Conservation (phyloP, 768 basidiomycete species). For the Kondoa malvinella region DNA sequence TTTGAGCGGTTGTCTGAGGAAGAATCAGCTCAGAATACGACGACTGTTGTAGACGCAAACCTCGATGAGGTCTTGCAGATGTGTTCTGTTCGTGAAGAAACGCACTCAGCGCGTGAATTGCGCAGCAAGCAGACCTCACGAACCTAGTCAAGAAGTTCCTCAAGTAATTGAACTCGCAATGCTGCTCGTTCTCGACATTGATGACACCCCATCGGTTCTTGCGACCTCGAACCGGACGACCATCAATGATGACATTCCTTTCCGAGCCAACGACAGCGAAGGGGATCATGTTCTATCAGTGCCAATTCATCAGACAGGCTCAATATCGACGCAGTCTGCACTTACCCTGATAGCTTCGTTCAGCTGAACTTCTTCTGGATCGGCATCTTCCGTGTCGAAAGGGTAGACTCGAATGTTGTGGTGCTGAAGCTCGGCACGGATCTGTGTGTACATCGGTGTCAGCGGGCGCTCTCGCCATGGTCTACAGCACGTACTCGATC, state of each 20-base stretch:
- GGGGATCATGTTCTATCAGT: slow-evolving; percentile 65
- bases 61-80: slow-evolving; percentile 94
- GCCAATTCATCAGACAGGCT: neutral
- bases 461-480: neutral
- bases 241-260: slow-evolving; percentile 83
- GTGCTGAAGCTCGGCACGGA: slow-evolving; percentile 77
- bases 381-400: slow-evolving; percentile 88
- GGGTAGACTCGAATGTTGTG: slow-evolving; percentile 90
- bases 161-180: slow-evolving; percentile 96
- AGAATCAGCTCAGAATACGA: neutral
- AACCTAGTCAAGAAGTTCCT: slow-evolving; percentile 88
- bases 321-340: neutral
- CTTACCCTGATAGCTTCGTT: slow-evolving; percentile 79
- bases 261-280: slow-evolving; percentile 98
- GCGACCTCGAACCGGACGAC: slow-evolving; percentile 82
- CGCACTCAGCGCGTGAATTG: neutral
- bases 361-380: slow-evolving; percentile 75
- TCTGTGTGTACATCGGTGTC: slow-evolving; percentile 37
- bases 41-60: neutral
- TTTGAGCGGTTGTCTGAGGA: slow-evolving; percentile 71
- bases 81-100: slow-evolving; percentile 44
- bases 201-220: slow-evolving; percentile 98
- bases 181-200: slow-evolving; percentile 86
- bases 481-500: slow-evolving; percentile 44
- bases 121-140: slow-evolving; percentile 23